Percentiles rank a stretch among this genome's conserved stretches.
Evolutionary conservation across 2,329 filamentous ascomycete genomes (phyloP).

Genomic region (Botryotinia globosa): DNA sequence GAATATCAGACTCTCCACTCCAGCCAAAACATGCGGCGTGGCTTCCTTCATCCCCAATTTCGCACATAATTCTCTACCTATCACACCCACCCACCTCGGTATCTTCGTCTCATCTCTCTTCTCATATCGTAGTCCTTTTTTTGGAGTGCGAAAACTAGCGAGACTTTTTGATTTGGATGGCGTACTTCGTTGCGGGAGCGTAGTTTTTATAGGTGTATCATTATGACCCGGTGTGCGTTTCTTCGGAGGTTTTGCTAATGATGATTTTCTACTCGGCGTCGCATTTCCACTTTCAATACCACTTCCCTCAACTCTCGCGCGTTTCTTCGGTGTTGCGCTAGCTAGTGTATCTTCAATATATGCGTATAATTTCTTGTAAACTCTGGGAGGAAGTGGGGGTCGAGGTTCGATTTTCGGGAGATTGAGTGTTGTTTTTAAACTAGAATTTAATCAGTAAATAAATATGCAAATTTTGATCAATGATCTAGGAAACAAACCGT

Average conservation of each 20-base stretch:
- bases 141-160: constrained; percentile 39
- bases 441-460: constrained; percentile 37
- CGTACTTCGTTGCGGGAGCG: constrained; percentile 36
- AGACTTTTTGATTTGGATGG: constrained; percentile 49
- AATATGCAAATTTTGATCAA: background rate
- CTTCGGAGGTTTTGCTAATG: background rate
- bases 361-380: constrained; percentile 80
- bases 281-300: constrained; percentile 7
- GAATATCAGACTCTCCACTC: constrained; percentile 54
- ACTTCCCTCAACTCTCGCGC: background rate
- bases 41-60: constrained; percentile 59
- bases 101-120: constrained; percentile 36
- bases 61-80: constrained; percentile 63
- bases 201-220: constrained; percentile 11
- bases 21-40: constrained; percentile 71
- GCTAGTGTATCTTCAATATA: constrained; percentile 75
- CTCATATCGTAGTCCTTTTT: constrained; percentile 28
- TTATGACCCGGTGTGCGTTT: constrained; percentile 18
- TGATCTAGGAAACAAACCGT: constrained; percentile 49
- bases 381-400: constrained; percentile 73
- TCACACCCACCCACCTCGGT: constrained; percentile 67
- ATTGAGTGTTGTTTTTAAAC: constrained; percentile 72
- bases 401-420: constrained; percentile 73
- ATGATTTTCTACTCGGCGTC: constrained; percentile 28
- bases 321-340: constrained; percentile 31